These are phyloP conservation scores for Trichoderma koningii DNA, from an alignment of 2,329 filamentous ascomycete genomes.

Conservation along the genomic window DNA sequence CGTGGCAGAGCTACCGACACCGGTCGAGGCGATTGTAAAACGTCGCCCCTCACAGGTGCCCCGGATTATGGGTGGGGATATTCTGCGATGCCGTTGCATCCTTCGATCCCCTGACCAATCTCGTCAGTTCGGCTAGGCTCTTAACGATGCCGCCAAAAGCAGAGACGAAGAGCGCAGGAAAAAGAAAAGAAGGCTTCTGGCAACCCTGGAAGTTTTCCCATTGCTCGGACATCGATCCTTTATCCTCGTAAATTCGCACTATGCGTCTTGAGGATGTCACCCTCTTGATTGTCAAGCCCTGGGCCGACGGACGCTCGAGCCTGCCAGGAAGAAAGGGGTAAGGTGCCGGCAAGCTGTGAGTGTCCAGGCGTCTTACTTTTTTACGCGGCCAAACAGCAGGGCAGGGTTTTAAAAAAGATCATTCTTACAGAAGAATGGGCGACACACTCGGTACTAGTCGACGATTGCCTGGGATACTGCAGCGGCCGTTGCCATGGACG, in stretches of 20 bases:
- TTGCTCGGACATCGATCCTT: background rate
- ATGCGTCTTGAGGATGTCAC: background rate
- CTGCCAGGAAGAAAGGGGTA: conserved; percentile 11
- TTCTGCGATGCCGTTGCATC: background rate
- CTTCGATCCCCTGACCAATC: conserved; percentile 5
- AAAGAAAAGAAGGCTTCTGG: background rate
- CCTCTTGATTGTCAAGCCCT: background rate
- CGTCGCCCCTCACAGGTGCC: conserved; percentile 10
- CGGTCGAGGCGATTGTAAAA: background rate
- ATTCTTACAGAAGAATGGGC: background rate
- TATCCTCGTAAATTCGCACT: background rate
- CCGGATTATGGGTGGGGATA: conserved; percentile 7
- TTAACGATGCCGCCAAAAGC: background rate
- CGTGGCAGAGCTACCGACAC: background rate
- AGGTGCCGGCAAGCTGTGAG: background rate
- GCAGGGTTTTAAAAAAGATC: conserved; percentile 12
- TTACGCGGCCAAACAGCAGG: conserved; percentile 1
- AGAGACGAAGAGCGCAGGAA: background rate
- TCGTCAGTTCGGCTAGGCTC: background rate
- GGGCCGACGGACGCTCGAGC: background rate
- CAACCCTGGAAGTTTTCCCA: background rate
- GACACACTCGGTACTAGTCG: background rate
- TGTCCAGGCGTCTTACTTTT: background rate
- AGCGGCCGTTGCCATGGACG: conserved; percentile 1
- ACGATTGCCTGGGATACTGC: background rate